Conservation (phyloP, 148 eudicot genomes). For the Diospyros kaki region DNA sequence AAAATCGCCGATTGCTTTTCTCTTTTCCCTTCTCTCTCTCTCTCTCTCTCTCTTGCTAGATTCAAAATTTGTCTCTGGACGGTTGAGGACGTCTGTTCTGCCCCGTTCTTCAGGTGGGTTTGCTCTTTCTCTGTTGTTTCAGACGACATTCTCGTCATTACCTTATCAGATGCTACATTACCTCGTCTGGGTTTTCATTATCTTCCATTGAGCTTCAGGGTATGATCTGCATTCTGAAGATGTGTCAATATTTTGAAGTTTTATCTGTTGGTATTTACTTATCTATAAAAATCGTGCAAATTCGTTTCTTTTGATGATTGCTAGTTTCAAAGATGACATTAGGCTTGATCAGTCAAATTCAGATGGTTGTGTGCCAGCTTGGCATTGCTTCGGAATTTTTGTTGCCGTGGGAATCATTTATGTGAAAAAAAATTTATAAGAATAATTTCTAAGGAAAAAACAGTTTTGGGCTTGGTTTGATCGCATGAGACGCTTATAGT, state of each 20-base stretch:
- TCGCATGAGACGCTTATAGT: too few species aligned
- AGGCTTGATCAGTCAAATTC: too few species aligned
- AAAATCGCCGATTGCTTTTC: too few species aligned
- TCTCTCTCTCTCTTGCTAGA: neutral
- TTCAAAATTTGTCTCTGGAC: neutral
- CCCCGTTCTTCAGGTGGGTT: conserved; percentile 15
- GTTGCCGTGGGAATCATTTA: too few species aligned
- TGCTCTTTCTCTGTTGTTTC: neutral
- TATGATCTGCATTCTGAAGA: neutral
- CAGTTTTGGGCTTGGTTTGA: too few species aligned
- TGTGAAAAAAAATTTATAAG: too few species aligned
- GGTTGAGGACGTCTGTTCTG: neutral
- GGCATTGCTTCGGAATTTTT: too few species aligned
- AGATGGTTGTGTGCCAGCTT: too few species aligned
- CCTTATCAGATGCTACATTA: neutral
- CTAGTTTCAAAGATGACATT: too few species aligned
- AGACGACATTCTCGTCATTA: neutral
- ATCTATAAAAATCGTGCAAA: too few species aligned
- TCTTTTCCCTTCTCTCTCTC: neutral
- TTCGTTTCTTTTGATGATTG: too few species aligned
- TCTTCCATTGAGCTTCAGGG: neutral
- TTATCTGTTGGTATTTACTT: neutral
- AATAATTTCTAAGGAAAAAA: too few species aligned
- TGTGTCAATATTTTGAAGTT: neutral
- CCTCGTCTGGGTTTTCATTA: neutral